phyloP scores from a whole-genome alignment of 305 asterid genomes.

The Fraxinus albicans region DNA sequence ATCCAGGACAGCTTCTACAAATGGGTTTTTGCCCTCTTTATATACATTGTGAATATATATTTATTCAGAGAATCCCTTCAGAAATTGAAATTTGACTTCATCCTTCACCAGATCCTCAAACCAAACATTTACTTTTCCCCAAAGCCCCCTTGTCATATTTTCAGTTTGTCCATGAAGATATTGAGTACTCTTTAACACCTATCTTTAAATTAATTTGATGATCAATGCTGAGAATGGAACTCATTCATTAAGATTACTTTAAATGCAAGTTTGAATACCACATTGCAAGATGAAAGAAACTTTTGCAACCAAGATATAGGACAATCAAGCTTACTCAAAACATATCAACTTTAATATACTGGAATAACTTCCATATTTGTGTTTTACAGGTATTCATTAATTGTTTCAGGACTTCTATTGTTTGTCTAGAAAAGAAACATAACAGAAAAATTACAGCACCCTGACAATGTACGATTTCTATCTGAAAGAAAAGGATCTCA shows the following conservation, averaged over 20 bases:
- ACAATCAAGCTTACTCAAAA: not conserved
- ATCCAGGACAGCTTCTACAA: not conserved
- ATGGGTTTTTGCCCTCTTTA: not conserved
- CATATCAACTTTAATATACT: not conserved
- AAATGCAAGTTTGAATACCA: not conserved
- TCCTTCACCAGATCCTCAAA: constrained; percentile 51
- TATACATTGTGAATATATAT: not conserved
- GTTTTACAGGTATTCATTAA: not conserved
- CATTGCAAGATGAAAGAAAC: not conserved
- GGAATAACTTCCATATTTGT: not conserved
- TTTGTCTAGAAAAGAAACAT: not conserved
- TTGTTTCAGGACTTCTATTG: not conserved
- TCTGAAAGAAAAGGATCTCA: not conserved
- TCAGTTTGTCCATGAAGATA: not conserved
- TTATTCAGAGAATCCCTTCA: not conserved
- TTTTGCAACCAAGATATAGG: not conserved
- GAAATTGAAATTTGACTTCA: not conserved
- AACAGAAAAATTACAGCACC: not conserved
- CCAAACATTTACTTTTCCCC: constrained; percentile 41
- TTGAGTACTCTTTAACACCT: not conserved
- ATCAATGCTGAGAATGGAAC: not conserved
- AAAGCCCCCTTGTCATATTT: not conserved
- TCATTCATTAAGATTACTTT: not conserved
- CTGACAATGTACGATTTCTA: not conserved
- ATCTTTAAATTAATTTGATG: not conserved